Percentiles rank a stretch among this genome's conserved stretches.
Evolutionary conservation across 192 early-diverging fungal genomes (phyloP).

Genomic region (Mortierella hygrophila): DNA sequence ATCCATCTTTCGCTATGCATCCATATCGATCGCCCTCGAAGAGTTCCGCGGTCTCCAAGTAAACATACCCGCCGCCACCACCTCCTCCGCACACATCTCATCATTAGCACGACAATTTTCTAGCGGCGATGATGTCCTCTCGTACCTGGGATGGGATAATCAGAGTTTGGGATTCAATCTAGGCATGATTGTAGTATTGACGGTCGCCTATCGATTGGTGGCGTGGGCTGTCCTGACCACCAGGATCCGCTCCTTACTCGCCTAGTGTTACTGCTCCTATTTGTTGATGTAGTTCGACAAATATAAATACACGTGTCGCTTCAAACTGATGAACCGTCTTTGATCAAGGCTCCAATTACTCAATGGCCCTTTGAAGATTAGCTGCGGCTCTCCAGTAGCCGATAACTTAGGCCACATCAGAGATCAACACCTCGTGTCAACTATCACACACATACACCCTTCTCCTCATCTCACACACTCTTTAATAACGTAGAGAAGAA

Average conservation of each 20-base stretch:
- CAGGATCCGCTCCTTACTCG: not conserved
- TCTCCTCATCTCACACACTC: too few relatives aligned
- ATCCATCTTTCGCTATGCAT: slow-evolving; percentile 20
- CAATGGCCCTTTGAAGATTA: too few relatives aligned
- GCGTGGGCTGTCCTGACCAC: slow-evolving; percentile 12
- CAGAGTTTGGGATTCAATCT: not conserved
- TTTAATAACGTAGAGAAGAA: too few relatives aligned
- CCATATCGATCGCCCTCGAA: slow-evolving; percentile 7
- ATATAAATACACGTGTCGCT: not conserved
- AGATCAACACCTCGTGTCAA: too few relatives aligned
- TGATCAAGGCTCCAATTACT: too few relatives aligned
- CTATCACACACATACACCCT: too few relatives aligned
- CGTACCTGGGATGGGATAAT: not conserved
- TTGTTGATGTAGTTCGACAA: not conserved
- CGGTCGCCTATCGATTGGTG: slow-evolving; percentile 13
- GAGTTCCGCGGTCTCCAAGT: slow-evolving; percentile 2
- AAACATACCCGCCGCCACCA: not conserved
- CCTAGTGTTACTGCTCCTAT: not conserved
- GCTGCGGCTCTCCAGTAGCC: too few relatives aligned
- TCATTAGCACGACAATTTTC: not conserved
- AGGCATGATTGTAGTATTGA: slow-evolving; percentile 5
- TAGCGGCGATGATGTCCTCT: not conserved
- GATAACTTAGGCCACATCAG: too few relatives aligned
- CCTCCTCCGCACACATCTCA: not conserved
- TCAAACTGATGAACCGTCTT: too few relatives aligned